Conservation (phyloP, 306 rosid genomes). For the Cucurbita moschata region DNA sequence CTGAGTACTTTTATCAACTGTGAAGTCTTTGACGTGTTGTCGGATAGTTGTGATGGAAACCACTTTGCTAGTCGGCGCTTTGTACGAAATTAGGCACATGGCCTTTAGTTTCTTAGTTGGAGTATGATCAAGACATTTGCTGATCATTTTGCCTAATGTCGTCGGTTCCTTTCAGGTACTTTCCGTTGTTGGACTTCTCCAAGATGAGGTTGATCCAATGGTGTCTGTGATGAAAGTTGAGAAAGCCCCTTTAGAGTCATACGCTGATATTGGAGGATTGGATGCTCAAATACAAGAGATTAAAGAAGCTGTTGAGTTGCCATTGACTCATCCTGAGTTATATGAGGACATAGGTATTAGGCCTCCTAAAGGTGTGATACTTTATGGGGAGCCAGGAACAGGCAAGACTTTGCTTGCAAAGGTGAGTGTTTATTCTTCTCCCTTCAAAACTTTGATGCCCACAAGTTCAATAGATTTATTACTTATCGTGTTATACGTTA, state of each 20-base stretch:
- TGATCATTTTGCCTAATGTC: background rate
- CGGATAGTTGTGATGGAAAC: background rate
- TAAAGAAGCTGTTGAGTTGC: constrained; percentile 98
- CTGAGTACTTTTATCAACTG: background rate
- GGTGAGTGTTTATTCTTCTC: constrained; percentile 27
- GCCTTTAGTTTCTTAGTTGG: background rate
- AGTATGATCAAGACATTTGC: background rate
- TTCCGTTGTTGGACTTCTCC: constrained; percentile 96
- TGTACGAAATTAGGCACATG: background rate
- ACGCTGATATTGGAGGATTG: constrained; percentile 95
- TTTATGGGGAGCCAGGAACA: constrained; percentile 95
- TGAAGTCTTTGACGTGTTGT: background rate
- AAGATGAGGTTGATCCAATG: constrained; percentile 99
- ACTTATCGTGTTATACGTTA: background rate
- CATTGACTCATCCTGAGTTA: constrained; percentile 87
- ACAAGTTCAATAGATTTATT: background rate
- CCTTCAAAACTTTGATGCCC: background rate
- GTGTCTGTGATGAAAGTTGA: constrained; percentile 83
- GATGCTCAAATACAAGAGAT: constrained; percentile 99
- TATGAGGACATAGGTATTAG: constrained; percentile 96
- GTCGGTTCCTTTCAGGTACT: constrained; percentile 42
- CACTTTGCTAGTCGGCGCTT: background rate
- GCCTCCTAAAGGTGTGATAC: constrained; percentile 91
- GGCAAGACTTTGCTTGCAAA: constrained; percentile 98
- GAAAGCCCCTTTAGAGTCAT: constrained; percentile 94